Percentiles rank a stretch among this genome's conserved stretches.
Evolutionary conservation across 2,329 filamentous ascomycete species (phyloP).

Genomic region (Boeremia lycopersici): DNA sequence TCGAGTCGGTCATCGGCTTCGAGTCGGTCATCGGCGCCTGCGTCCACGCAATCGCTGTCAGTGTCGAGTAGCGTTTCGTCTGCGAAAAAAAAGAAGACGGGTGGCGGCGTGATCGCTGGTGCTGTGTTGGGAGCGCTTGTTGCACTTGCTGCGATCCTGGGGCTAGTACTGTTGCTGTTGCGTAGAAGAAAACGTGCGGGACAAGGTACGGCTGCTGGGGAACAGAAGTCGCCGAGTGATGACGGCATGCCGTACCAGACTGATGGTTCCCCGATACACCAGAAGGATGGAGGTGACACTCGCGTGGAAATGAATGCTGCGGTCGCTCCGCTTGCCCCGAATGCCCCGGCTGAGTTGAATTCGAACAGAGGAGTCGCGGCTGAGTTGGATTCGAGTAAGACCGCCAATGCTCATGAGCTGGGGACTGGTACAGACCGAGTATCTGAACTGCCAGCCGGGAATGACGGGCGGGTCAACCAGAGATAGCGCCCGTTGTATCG

Average conservation of each 20-base stretch:
- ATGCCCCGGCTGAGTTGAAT: not conserved
- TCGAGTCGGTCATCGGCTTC: not conserved
- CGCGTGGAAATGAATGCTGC: not conserved
- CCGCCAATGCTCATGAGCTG: not conserved
- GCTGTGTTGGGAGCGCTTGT: slow-evolving; percentile 3
- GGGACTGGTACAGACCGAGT: not conserved
- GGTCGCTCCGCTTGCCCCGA: not conserved
- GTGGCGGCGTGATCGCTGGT: slow-evolving; percentile 5
- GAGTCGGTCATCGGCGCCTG: not conserved
- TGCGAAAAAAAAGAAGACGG: slow-evolving; percentile 2
- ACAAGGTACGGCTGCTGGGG: not conserved
- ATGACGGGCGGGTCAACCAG: not conserved
- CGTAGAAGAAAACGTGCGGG: not conserved
- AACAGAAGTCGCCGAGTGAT: not conserved
- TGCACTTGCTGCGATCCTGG: slow-evolving; percentile 1
- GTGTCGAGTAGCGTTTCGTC: not conserved
- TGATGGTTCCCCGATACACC: not conserved
- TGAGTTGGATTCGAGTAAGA: not conserved
- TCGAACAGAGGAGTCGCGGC: not conserved
- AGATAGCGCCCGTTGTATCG: not conserved
- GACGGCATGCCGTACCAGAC: not conserved
- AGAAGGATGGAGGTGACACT: not conserved
- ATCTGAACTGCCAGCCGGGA: not conserved
- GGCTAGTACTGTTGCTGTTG: not conserved
- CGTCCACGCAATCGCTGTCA: not conserved